phyloP scores from a whole-genome alignment of 78 protist genomes.

The Guillardia theta region DNA sequence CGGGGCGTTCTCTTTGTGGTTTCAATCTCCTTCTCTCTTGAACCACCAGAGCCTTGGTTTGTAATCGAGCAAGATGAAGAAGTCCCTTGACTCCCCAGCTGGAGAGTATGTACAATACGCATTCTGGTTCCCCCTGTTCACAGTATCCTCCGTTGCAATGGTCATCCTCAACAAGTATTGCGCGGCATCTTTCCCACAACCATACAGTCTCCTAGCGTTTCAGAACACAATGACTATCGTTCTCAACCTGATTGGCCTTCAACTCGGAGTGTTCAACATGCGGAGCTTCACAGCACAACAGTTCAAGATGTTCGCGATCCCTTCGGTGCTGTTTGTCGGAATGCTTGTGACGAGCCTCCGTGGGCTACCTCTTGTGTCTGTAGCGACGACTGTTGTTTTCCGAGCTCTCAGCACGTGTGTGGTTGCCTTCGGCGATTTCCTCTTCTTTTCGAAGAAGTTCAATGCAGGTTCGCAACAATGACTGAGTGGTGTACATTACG shows the following conservation, averaged over 20 bases:
- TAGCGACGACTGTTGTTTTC: background rate
- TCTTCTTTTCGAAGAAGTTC: background rate
- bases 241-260: background rate
- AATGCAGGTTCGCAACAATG: background rate
- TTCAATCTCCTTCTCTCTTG: too few species aligned
- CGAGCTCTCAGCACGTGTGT: background rate
- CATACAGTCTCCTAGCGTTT: background rate
- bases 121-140: background rate
- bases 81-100: too few species aligned
- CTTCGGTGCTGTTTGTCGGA: background rate
- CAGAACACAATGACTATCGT: background rate
- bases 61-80: too few species aligned
- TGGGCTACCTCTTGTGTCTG: background rate
- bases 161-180: background rate
- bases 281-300: background rate
- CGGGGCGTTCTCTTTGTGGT: too few species aligned
- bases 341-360: background rate
- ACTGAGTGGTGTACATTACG: too few species aligned
- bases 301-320: background rate
- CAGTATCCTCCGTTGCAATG: background rate
- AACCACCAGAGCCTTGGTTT: too few species aligned
- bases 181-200: background rate
- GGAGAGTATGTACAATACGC: too few species aligned
- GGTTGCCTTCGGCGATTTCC: background rate
- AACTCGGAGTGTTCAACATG: background rate